Evolutionary conservation across 306 rosid genomes (phyloP).

Genomic region (Fagus sylvatica): DNA sequence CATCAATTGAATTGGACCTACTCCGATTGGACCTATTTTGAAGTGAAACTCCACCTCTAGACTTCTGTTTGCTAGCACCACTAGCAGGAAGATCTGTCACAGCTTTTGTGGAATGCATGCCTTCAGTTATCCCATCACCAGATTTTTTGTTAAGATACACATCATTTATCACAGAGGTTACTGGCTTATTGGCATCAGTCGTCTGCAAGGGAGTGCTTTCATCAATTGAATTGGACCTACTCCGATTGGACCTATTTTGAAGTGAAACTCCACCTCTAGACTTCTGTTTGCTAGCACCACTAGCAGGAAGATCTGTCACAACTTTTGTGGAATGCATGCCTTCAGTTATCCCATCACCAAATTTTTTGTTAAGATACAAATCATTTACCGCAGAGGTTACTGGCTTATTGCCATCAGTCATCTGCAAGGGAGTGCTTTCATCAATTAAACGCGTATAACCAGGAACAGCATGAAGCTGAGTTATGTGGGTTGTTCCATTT

Average conservation of each 20-base stretch:
- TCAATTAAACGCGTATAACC: conserved; percentile 64
- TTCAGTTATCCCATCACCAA: conserved; percentile 12
- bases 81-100: conserved; percentile 34
- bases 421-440: conserved; percentile 49
- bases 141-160: conserved; percentile 25
- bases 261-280: conserved; percentile 36
- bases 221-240: conserved; percentile 45
- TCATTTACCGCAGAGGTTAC: conserved; percentile 30
- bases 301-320: conserved; percentile 32
- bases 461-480: conserved; percentile 64
- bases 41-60: conserved; percentile 36
- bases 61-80: conserved; percentile 44
- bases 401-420: conserved; percentile 34
- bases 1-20: conserved; percentile 38
- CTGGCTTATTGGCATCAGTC: no score
- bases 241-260: conserved; percentile 38
- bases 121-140: conserved; percentile 29
- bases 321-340: conserved; percentile 24
- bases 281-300: conserved; percentile 44
- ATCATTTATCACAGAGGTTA: not conserved
- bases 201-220: conserved; percentile 7
- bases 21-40: conserved; percentile 33
- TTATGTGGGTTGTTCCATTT: conserved; percentile 51
- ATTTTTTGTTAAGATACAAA: not conserved
- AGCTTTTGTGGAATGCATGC: conserved; percentile 22